Base-by-base conservation (phyloP, 2,329 filamentous ascomycete species). In the Pyrenochaeta sp. region DNA sequence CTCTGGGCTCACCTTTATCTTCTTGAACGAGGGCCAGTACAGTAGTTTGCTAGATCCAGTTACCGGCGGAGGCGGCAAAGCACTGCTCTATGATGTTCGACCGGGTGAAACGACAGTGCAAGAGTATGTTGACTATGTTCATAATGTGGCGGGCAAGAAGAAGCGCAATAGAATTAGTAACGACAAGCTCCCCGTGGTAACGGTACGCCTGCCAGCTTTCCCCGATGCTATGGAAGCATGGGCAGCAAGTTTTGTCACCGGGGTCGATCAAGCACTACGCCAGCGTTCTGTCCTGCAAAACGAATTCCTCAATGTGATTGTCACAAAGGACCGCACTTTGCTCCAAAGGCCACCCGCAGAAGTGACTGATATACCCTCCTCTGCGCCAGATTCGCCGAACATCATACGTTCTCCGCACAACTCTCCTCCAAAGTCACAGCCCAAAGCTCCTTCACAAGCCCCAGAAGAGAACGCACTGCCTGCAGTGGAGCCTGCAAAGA, bases 281-380 rank as follows among this genome's bases (percentile, higher is more conserved):
- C 92, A 96, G 71, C 86, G 92, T 3, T 87, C 92, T 2, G 88
- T 97, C 47, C 87, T 94, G 63, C 92, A 97, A 69, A 92, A 90
- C 52, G 93, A 97, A 65, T 96, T 99, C 58, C 82, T 99, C 2
- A 92, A 97, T 73, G 90, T 90, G 1, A 95, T 99, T 40, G 78
- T 98, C 23, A 87, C 82, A n/a, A 90, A 89, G 45, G 89, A 98
- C 76, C 86, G 91, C 6, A 86, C 84, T 54, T 83, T 85, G 37
- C 80, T 98, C 17, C 87, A 90, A 52, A 85, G 87, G 32, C 83
- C 87, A 5, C 82, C 96, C 5, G 75, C 77, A 11, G 74, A 77
- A 2, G 82, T 62, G 10, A 48, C 46, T 14, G 60, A 66, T 18
- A 48, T 57, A 14, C 32, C 51, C 4, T 64, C 67, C 5, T 71